These are phyloP conservation scores for Macrophomina tecta DNA, from an alignment of 2,329 filamentous ascomycete genomes.

Conservation along the genomic window DNA sequence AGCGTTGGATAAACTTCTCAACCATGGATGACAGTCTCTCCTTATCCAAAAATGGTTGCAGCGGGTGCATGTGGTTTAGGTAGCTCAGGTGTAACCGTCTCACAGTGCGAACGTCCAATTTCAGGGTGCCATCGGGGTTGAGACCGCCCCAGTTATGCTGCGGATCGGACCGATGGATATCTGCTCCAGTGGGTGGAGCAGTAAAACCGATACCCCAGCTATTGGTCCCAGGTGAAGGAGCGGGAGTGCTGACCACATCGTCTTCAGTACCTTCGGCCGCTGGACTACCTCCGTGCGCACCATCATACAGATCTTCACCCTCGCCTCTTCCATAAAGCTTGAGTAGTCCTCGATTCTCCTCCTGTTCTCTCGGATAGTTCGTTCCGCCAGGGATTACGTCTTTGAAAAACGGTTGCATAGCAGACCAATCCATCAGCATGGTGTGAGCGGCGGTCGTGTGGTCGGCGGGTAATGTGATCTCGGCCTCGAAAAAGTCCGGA, in stretches of 20 bases:
- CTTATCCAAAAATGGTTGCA: constrained; percentile 69
- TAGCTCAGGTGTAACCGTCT: constrained; percentile 61
- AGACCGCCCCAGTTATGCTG: constrained; percentile 54
- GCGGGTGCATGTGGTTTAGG: constrained; percentile 64
- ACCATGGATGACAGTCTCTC: constrained; percentile 59
- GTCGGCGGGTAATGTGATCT: constrained; percentile 77
- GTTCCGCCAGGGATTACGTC: constrained; percentile 49
- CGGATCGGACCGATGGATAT: constrained; percentile 38
- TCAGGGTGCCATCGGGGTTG: constrained; percentile 59
- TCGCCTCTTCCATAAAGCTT: constrained; percentile 81
- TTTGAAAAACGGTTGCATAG: constrained; percentile 58
- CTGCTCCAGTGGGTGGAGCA: constrained; percentile 36
- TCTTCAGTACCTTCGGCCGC: constrained; percentile 49
- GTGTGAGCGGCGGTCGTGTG: constrained; percentile 91
- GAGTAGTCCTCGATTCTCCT: constrained; percentile 75
- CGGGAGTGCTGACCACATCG: constrained; percentile 35
- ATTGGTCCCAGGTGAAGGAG: constrained; percentile 51
- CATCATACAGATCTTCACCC: constrained; percentile 66
- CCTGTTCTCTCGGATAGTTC: constrained; percentile 75
- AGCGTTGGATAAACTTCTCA: constrained; percentile 50
- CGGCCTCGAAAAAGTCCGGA: constrained; percentile 49
- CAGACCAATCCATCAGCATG: constrained; percentile 70
- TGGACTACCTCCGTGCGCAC: constrained; percentile 45
- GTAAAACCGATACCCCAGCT: constrained; percentile 57
- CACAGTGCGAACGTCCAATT: constrained; percentile 59